A percentile compares a stretch with the other conserved stretches of the same genome.
phyloP scores from a whole-genome alignment of 345 rosid genomes.

The Eucalyptus pumila region DNA sequence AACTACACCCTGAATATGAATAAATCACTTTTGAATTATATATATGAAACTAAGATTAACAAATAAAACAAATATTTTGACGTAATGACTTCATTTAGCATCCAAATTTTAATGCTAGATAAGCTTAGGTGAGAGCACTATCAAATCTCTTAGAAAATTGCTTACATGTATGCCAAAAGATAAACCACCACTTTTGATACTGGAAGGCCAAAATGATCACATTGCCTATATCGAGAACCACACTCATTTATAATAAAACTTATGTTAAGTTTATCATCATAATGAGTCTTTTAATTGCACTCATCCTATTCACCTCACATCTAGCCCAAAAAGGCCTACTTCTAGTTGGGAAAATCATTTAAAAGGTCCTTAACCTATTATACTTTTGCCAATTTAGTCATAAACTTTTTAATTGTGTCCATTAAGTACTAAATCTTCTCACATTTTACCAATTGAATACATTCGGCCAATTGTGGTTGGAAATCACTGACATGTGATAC shows the following conservation, averaged over 20 bases:
- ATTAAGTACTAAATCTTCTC: no score
- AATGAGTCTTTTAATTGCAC: background rate
- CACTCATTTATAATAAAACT: background rate
- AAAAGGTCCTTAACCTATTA: rapidly evolving
- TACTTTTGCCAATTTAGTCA: rapidly evolving
- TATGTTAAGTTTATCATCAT: background rate
- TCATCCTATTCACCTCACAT: background rate
- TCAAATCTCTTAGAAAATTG: background rate
- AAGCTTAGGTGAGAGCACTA: background rate
- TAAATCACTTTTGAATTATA: background rate
- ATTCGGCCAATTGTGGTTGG: rapidly evolving
- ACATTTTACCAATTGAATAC: no score
- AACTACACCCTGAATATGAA: background rate
- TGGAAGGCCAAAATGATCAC: background rate
- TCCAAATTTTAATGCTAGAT: background rate
- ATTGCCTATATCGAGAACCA: background rate
- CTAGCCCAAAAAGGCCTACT: no score
- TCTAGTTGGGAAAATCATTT: no score
- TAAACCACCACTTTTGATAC: background rate
- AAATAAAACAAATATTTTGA: background rate
- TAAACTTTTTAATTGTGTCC: no score
- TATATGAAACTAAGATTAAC: background rate
- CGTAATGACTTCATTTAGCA: background rate
- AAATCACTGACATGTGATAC: no score
- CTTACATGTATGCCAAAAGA: background rate